Evolutionary conservation across 2,329 filamentous ascomycete genomes (phyloP), one percentile per base, ranked within the genome.

Genomic region (Paraphoma chrysanthemicola): DNA sequence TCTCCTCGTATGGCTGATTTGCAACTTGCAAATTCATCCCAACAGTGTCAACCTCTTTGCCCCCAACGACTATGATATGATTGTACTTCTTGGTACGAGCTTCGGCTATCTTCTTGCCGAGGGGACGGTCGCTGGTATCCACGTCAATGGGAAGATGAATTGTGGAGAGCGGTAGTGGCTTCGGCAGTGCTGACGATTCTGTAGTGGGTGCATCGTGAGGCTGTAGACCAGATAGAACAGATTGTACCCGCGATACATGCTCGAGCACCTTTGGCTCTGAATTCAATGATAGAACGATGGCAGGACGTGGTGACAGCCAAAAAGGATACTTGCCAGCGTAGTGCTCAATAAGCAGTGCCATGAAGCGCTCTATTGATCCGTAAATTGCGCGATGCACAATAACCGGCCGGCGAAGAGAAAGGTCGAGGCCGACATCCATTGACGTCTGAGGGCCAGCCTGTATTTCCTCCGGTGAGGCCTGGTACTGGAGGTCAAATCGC

Each of bases 321-420:
- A 96, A 94, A 3, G 92, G 92, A 86, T 91, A 96, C 59, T 60
- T 72, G 14, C 91, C 91, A 54, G 89, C 83, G 66, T 93, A 92
- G 63, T 91, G 89, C 76, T 96, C 93, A 53, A 95, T 93, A 41
- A 96, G 78, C 12, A 96, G 81, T 3, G 92, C 92, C 84, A 96
- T 89, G 59, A 96, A 87, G 44, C 93, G 85, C 77, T 96, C 92
- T 5, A 96, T 84, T 0, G 91, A 95, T 14, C 92, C 92, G 49
- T 96, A 83, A 36, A 96, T 90, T 12, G 93, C 92, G 48, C 92
- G 87, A 73, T 96, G 92, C 49, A 96, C 89, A 70, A 96, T 85
- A 38, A 96, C 92, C 0, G 93, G 92, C 14, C 75, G 68, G 23
- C 71, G 69, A 48, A 67, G 60, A 6, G 62, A 51, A 6, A 67